A percentile compares a stretch with the other conserved stretches of the same genome.
These are phyloP conservation scores for Pezicula rhizophila DNA, from an alignment of 2,329 filamentous ascomycete genomes.

Conservation along the genomic window DNA sequence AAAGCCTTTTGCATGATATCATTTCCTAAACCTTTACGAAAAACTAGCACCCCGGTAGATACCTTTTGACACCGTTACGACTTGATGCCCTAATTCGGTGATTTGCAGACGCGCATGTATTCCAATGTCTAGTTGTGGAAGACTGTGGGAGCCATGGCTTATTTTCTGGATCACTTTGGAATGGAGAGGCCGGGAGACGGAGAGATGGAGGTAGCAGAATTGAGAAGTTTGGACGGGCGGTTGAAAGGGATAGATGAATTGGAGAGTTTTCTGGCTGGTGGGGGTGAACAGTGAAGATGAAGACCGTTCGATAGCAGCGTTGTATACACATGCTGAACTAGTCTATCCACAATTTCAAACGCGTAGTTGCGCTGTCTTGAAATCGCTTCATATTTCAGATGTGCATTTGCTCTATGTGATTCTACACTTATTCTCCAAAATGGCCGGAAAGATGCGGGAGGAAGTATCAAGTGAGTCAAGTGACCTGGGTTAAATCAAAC, in stretches of 20 bases:
- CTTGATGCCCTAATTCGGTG: slow-evolving; percentile 23
- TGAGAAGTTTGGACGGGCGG: slow-evolving; percentile 22
- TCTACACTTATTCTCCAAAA: no score
- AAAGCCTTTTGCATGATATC: slow-evolving; percentile 21
- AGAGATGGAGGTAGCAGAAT: slow-evolving; percentile 23
- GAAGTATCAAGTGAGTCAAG: no score
- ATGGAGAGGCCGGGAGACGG: slow-evolving; percentile 22
- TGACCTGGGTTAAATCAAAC: no score
- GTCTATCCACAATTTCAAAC: no score
- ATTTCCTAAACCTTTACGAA: slow-evolving; percentile 25
- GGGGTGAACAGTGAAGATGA: slow-evolving; percentile 15
- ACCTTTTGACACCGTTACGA: slow-evolving; percentile 25
- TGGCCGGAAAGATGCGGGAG: no score
- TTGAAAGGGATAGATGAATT: slow-evolving; percentile 20
- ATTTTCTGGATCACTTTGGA: not conserved
- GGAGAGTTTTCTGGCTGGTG: slow-evolving; percentile 3
- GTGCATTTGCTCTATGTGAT: no score
- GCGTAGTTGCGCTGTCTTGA: not conserved
- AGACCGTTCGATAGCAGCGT: slow-evolving; percentile 23
- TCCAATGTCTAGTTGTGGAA: not conserved
- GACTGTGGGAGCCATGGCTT: not conserved
- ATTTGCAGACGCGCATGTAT: slow-evolving; percentile 15
- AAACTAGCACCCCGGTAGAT: slow-evolving; percentile 26
- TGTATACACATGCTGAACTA: slow-evolving; percentile 12
- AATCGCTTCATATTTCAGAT: no score